Base-by-base conservation (phyloP, 139 green algal species). In the Mesotaenium endlicherianum region DNA sequence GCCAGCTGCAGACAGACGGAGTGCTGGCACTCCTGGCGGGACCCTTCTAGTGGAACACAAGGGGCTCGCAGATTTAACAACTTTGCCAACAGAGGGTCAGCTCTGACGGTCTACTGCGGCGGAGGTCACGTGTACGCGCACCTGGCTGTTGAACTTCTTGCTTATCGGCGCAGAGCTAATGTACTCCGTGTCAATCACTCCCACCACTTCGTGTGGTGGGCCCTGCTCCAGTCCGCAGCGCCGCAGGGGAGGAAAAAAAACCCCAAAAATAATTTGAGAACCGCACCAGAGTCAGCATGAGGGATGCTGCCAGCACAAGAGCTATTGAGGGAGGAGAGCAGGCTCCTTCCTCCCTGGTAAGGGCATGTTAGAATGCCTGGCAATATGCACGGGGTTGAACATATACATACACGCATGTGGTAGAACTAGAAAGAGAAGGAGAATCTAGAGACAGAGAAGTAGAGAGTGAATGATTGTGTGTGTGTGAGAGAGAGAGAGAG, bases 121-220 rank as follows among this genome's bases (percentile, higher is more conserved):
- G 43, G 11, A 6, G 43, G 5, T n/a, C n/a, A n/a, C n/a, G n/a
- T n/a, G n/a, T n/a, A n/a, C n/a, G n/a, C n/a, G n/a, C n/a, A n/a
- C n/a, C n/a, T n/a, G n/a, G n/a, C n/a, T n/a, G n/a, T n/a, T n/a
- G n/a, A n/a, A n/a, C n/a, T n/a, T n/a, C n/a, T n/a, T n/a, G n/a
- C n/a, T n/a, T n/a, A n/a, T n/a, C n/a, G n/a, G n/a, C n/a, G n/a
- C n/a, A n/a, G n/a, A n/a, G 6, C 60, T 36, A 78, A 78, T 55
- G 40, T 78, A 78, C 70, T 78, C 30, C 45, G 34, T 31, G 42
- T 78, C 70, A 67, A 78, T 31, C 14, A 78, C 70, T 3, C 70
- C 70, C 14, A 78, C 8, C 3, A 6, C 11, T 31, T 78, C 70
- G 31, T 78, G 70, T 17, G 38, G 41, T 6, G 70, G 70, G 34